Percentiles rank a stretch among this genome's conserved stretches.
Evolutionary conservation across 192 early-diverging fungal species (phyloP).

Genomic region (Entomortierella beljakovae): DNA sequence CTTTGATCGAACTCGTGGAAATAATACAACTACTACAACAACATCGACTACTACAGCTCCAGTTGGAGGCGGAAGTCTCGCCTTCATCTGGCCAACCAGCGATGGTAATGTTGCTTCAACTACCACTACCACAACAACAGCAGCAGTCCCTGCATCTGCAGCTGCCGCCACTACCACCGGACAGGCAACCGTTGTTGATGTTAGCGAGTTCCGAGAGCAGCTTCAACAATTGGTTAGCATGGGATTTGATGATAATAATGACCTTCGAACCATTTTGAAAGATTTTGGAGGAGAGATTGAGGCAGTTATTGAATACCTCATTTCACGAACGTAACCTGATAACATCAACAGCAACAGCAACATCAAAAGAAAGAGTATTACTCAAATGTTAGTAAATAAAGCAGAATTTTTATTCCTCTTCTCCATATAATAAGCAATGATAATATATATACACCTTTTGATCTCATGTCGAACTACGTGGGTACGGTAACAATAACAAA

Average conservation of each 20-base stretch:
- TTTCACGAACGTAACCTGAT: too few relatives aligned
- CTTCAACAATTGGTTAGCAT: conserved; percentile 26
- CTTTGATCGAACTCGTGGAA: neutral
- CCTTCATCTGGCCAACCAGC: conserved; percentile 32
- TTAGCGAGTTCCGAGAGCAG: conserved; percentile 21
- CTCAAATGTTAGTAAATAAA: too few relatives aligned
- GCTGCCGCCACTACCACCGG: neutral
- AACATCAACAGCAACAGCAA: too few relatives aligned
- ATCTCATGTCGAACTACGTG: too few relatives aligned
- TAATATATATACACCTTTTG: too few relatives aligned
- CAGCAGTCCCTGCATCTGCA: neutral
- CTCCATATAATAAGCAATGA: too few relatives aligned
- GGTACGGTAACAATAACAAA: too few relatives aligned
- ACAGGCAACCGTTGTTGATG: neutral
- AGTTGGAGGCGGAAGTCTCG: conserved; percentile 38
- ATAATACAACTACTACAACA: neutral
- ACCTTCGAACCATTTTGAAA: conserved; percentile 23
- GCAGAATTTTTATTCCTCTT: too few relatives aligned
- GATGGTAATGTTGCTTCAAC: neutral
- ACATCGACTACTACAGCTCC: neutral
- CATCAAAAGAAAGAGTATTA: too few relatives aligned
- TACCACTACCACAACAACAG: neutral
- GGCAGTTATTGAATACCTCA: conserved; percentile 37
- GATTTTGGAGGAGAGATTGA: conserved; percentile 50
- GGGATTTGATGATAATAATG: conserved; percentile 32